Evolutionary conservation across 1,139 yeast species (phyloP).

Genomic region (Saccharomycopsis phalli): DNA sequence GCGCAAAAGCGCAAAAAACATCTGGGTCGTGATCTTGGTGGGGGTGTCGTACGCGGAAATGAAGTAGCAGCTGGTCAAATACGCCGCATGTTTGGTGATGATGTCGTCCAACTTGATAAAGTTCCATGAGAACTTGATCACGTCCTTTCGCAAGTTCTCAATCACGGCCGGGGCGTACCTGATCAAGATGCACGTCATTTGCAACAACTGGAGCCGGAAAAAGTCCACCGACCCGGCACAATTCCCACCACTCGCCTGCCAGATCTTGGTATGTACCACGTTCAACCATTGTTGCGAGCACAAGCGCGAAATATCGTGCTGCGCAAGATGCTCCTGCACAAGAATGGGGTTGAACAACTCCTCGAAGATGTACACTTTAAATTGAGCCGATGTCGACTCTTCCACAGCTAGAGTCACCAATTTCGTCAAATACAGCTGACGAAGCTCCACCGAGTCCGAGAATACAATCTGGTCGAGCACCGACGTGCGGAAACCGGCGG

Average conservation of each 20-base stretch:
- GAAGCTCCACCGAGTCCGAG: conserved; percentile 37
- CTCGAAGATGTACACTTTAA: conserved; percentile 57
- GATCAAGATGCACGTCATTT: conserved; percentile 69
- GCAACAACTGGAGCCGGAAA: conserved; percentile 70
- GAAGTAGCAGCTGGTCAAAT: conserved; percentile 79
- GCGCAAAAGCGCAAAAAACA: conserved; percentile 79
- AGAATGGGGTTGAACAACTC: conserved; percentile 60
- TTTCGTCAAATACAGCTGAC: conserved; percentile 44
- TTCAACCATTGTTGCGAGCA: conserved; percentile 57
- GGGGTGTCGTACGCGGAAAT: conserved; percentile 88
- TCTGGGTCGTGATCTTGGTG: conserved; percentile 79
- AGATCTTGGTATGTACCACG: conserved; percentile 51
- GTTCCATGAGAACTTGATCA: conserved; percentile 92
- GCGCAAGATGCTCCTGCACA: conserved; percentile 47
- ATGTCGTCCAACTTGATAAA: conserved; percentile 84
- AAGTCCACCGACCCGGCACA: conserved; percentile 67
- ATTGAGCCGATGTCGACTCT: conserved; percentile 33
- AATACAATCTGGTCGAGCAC: conserved; percentile 41
- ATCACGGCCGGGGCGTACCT: conserved; percentile 58
- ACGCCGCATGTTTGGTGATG: conserved; percentile 87
- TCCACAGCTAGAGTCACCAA: conserved; percentile 43
- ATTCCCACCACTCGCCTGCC: conserved; percentile 55
- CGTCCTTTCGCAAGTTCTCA: conserved; percentile 66
- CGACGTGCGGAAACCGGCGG: conserved; percentile 31
- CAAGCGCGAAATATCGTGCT: conserved; percentile 36